Conservation (phyloP, 2,329 filamentous ascomycete species). For the Tolypocladium ophioglossoides region DNA sequence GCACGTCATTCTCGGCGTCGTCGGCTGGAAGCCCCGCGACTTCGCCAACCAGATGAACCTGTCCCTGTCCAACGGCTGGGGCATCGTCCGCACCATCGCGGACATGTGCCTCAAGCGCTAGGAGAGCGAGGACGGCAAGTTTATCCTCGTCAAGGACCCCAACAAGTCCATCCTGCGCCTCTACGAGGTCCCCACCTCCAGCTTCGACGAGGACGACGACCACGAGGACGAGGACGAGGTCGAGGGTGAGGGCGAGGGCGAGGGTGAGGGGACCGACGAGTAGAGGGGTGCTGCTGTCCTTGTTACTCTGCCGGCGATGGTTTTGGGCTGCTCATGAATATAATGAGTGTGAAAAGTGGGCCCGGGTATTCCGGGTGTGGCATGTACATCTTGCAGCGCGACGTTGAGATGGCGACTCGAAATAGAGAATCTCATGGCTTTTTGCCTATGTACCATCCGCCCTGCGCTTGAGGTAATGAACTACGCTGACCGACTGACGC, state of each 20-base stretch:
- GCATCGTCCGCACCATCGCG: constrained; percentile 94
- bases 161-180: constrained; percentile 93
- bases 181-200: constrained; percentile 80
- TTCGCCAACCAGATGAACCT: constrained; percentile 98
- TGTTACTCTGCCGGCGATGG: neutral
- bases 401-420: neutral
- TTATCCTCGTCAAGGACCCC: constrained; percentile 77
- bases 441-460: neutral
- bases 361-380: neutral
- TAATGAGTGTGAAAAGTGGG: neutral
- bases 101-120: constrained; percentile 79
- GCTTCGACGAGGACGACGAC: constrained; percentile 84
- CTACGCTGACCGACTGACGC: neutral
- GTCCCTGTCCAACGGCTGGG: constrained; percentile 94
- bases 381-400: neutral
- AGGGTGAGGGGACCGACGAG: constrained; percentile 18
- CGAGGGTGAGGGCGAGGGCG: constrained; percentile 28
- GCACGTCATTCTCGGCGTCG: constrained; percentile 89
- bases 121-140: constrained; percentile 71
- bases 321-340: neutral
- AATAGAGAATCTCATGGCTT: neutral
- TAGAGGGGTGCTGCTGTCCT: constrained; percentile 4
- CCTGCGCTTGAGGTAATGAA: neutral
- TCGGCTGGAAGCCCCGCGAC: constrained; percentile 96
- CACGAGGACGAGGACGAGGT: constrained; percentile 46